Evolutionary conservation across 225 moss, liverwort and hornwort genomes (phyloP).

Genomic region (Pseudoscleropodium purum): DNA sequence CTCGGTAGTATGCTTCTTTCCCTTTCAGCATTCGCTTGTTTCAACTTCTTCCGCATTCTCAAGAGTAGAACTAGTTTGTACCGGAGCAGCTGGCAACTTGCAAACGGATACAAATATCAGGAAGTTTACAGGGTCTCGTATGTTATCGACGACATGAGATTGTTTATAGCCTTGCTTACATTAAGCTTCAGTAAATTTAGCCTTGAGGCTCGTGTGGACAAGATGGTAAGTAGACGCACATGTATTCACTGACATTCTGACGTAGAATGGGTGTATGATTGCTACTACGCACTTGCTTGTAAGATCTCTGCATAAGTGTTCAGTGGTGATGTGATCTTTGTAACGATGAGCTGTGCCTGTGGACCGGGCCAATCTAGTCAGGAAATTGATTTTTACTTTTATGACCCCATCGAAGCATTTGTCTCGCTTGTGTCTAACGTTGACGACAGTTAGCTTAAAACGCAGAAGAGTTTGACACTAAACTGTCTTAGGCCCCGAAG

Average conservation of each 20-base stretch:
- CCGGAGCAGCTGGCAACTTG: too few relatives aligned
- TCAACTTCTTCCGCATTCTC: too few relatives aligned
- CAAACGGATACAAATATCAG: too few relatives aligned
- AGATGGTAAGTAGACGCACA: background rate
- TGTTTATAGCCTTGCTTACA: too few relatives aligned
- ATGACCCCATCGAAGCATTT: background rate
- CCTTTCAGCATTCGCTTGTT: background rate
- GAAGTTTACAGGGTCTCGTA: accelerated
- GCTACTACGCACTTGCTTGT: background rate
- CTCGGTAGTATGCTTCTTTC: background rate
- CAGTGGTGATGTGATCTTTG: background rate
- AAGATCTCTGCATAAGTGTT: background rate
- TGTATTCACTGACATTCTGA: background rate
- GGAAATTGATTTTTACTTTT: background rate
- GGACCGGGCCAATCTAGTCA: background rate
- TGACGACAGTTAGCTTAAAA: background rate
- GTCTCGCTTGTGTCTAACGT: background rate
- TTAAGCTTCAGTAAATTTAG: accelerated
- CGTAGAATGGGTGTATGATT: background rate
- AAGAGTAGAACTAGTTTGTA: background rate
- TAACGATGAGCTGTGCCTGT: background rate
- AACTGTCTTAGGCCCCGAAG: too few relatives aligned
- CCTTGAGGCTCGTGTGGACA: accelerated
- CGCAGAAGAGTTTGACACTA: too few relatives aligned
- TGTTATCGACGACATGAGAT: accelerated